Conservation (phyloP, 768 basidiomycete genomes). For the Leucogyrophana mollusca region DNA sequence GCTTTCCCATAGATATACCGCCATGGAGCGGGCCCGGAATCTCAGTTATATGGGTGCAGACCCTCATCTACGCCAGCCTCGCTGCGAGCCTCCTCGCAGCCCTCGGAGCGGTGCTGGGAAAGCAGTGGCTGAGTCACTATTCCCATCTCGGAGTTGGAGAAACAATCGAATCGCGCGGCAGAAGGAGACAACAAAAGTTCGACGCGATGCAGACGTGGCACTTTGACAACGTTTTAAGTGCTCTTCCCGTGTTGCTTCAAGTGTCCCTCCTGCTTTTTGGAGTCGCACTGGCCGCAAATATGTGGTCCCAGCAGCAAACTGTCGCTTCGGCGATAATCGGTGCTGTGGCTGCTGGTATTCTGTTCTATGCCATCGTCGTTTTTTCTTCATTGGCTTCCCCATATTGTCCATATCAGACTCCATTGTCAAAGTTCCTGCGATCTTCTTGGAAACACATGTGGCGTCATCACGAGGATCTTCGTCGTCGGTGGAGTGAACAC, state of each 20-base stretch:
- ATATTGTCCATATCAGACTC: constrained; percentile 16
- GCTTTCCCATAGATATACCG: no score
- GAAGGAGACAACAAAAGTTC: constrained; percentile 10
- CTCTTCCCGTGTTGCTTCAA: constrained; percentile 12
- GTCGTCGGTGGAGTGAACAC: no score
- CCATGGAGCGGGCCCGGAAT: constrained; percentile 7
- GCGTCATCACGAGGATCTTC: no score
- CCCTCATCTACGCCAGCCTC: constrained; percentile 12
- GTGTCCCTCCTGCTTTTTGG: constrained; percentile 14
- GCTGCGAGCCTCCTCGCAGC: constrained; percentile 13
- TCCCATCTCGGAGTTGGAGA: constrained; percentile 4
- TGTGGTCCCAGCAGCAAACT: constrained; percentile 3
- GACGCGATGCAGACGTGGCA: constrained; percentile 14
- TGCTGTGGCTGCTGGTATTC: constrained; percentile 1
- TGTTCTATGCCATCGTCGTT: constrained; percentile 12
- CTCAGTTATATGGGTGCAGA: constrained; percentile 12
- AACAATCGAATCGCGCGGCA: constrained; percentile 11
- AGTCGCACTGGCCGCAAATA: constrained; percentile 4
- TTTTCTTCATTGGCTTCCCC: constrained; percentile 7
- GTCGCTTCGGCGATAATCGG: constrained; percentile 12
- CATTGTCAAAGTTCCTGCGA: constrained; percentile 7
- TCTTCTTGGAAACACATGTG: constrained; percentile 1
- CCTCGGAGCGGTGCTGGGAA: constrained; percentile 15
- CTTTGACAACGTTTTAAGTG: constrained; percentile 10
- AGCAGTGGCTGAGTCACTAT: constrained; percentile 14